Conservation (phyloP, 331 rosid genomes). For the Telfairia occidentalis region DNA sequence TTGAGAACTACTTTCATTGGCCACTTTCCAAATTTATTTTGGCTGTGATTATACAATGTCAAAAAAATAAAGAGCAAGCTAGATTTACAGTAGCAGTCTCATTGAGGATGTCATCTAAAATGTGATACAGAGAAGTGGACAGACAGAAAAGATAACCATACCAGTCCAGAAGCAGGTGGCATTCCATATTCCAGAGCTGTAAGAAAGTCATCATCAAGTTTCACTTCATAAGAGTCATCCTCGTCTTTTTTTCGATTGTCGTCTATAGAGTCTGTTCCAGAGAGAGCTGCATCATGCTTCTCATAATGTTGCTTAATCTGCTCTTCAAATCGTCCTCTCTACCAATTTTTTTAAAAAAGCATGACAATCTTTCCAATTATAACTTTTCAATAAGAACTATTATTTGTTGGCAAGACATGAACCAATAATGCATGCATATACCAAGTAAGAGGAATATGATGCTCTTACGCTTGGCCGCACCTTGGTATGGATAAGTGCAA, state of each 20-base stretch:
- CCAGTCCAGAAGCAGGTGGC: constrained; percentile 99
- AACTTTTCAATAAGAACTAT: neutral
- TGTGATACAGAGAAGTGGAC: neutral
- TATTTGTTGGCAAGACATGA: neutral
- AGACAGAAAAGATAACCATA: constrained; percentile 25
- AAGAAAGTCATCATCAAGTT: constrained; percentile 81
- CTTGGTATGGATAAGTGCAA: neutral
- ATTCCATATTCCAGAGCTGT: constrained; percentile 97
- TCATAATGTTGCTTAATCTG: constrained; percentile 76
- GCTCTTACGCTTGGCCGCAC: neutral
- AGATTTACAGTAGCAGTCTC: neutral
- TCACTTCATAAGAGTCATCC: constrained; percentile 63
- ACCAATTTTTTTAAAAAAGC: constrained; percentile 15
- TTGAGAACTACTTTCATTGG: neutral
- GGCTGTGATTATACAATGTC: neutral
- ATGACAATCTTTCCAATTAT: neutral
- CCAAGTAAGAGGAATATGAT: neutral
- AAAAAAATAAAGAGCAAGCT: neutral
- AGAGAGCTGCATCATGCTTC: constrained; percentile 45
- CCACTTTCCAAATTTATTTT: neutral
- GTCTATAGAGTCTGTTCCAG: constrained; percentile 16
- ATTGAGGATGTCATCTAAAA: constrained; percentile 4
- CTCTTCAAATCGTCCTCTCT: constrained; percentile 81
- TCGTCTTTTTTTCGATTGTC: constrained; percentile 34
- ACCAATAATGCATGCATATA: neutral